These are phyloP conservation scores for Excoecaria cochinchinensis DNA, from an alignment of 345 rosid genomes.

Conservation along the genomic window DNA sequence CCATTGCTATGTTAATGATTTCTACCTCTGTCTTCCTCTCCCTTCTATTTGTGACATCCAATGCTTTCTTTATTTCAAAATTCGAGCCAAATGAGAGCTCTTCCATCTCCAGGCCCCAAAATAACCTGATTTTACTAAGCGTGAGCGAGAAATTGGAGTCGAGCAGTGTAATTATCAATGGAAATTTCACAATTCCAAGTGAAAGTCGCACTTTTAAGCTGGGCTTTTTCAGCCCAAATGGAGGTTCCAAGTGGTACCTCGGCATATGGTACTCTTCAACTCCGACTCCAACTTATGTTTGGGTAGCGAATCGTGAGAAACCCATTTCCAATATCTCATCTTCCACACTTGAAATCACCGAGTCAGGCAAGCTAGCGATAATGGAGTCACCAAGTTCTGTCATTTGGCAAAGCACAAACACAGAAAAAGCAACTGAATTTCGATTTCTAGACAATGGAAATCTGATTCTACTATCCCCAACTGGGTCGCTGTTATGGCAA, in stretches of 20 bases:
- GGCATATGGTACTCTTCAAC: slow-evolving; percentile 56
- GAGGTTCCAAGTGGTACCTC: slow-evolving; percentile 42
- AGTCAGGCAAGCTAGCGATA: slow-evolving; percentile 36
- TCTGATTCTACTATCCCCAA: slow-evolving; percentile 37
- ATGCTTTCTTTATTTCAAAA: slow-evolving; percentile 3
- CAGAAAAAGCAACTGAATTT: slow-evolving; percentile 22
- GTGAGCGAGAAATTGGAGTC: slow-evolving; percentile 25
- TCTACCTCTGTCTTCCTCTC: slow-evolving; percentile 21
- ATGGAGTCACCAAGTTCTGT: slow-evolving; percentile 30
- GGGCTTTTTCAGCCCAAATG: slow-evolving; percentile 49
- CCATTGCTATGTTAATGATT: neutral
- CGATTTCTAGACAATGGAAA: slow-evolving; percentile 48
- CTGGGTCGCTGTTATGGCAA: slow-evolving; percentile 41
- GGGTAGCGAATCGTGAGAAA: slow-evolving; percentile 57
- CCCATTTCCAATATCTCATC: slow-evolving; percentile 32
- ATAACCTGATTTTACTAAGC: neutral
- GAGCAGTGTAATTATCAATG: slow-evolving; percentile 34
- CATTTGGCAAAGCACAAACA: slow-evolving; percentile 46
- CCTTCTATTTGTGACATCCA: slow-evolving; percentile 4
- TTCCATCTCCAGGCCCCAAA: neutral
- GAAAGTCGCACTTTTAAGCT: slow-evolving; percentile 44
- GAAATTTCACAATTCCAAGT: slow-evolving; percentile 49
- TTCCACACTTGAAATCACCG: slow-evolving; percentile 29
- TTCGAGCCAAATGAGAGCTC: neutral
- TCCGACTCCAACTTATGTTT: slow-evolving; percentile 44